These are phyloP conservation scores for Mycena sp. DNA, from an alignment of 1,284 basidiomycete species.

Conservation along the genomic window DNA sequence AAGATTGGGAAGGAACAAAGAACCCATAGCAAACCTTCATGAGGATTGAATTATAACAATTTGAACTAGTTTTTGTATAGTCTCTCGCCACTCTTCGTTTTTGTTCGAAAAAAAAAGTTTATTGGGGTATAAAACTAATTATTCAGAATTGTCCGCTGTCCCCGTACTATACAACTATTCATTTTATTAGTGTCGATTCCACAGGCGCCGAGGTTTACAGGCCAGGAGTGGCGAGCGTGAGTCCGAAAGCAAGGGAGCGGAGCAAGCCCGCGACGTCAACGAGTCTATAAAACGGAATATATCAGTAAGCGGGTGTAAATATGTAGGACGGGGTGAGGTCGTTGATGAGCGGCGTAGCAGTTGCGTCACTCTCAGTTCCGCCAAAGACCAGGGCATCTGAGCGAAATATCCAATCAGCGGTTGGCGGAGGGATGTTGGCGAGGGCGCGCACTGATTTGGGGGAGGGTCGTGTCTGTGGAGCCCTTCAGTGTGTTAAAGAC, in stretches of 20 bases:
- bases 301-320: neutral
- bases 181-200: too few species aligned
- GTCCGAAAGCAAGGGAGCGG: conserved; percentile 21
- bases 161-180: too few species aligned
- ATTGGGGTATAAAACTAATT: too few species aligned
- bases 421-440: neutral
- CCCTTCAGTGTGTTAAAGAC: conserved; percentile 28
- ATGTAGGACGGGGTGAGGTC: conserved; percentile 38
- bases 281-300: conserved; percentile 2
- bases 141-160: too few species aligned
- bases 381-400: conserved; percentile 33
- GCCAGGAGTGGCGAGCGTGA: conserved; percentile 25
- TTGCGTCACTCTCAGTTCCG: conserved; percentile 34
- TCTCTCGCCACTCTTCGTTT: too few species aligned
- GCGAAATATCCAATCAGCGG: neutral
- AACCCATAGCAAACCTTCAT: too few species aligned
- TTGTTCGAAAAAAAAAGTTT: too few species aligned
- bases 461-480: conserved; percentile 22
- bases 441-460: conserved; percentile 25
- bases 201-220: conserved; percentile 17
- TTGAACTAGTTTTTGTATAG: too few species aligned
- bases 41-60: too few species aligned
- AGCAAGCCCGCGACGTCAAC: conserved; percentile 27
- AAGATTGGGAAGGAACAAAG: too few species aligned
- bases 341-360: conserved; percentile 40